These are phyloP conservation scores for Cyclotella baltica DNA, from an alignment of 108 stramenopile species.

Conservation along the genomic window DNA sequence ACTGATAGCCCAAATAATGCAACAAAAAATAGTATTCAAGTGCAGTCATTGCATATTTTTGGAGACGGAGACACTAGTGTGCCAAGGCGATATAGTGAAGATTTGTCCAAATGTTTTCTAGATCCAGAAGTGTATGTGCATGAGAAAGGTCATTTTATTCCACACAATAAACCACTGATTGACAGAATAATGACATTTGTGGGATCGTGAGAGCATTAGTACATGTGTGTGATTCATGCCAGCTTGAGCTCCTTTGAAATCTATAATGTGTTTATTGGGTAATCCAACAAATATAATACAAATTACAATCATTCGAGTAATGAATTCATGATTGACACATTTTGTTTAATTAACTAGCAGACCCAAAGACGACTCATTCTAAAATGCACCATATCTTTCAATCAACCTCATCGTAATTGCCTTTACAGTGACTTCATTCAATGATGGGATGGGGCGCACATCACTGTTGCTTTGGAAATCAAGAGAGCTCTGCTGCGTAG, in stretches of 20 bases:
- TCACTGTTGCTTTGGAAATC: constrained; percentile 4
- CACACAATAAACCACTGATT: constrained; percentile 5
- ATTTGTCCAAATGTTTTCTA: constrained; percentile 27
- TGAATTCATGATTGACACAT: no score
- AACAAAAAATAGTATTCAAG: constrained; percentile 1
- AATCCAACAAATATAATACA: no score
- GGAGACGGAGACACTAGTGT: constrained; percentile 55
- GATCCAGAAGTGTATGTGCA: constrained; percentile 39
- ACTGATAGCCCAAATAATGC: neutral
- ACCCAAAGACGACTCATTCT: neutral
- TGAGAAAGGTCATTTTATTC: constrained; percentile 38
- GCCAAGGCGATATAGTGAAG: constrained; percentile 21
- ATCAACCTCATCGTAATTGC: constrained; percentile 33
- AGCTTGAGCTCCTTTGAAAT: no score
- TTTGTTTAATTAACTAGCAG: no score
- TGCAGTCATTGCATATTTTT: constrained; percentile 55
- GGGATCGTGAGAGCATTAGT: no score
- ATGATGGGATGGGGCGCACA: constrained; percentile 9
- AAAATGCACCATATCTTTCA: constrained; percentile 29
- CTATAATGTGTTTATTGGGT: no score
- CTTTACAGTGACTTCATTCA: constrained; percentile 17
- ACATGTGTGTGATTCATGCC: no score
- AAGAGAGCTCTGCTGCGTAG: no score
- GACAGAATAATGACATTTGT: neutral
- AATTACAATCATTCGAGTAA: no score